Evolutionary conservation across 2,329 filamentous ascomycete species (phyloP).

Genomic region (Chrysosporium keratinophilum): DNA sequence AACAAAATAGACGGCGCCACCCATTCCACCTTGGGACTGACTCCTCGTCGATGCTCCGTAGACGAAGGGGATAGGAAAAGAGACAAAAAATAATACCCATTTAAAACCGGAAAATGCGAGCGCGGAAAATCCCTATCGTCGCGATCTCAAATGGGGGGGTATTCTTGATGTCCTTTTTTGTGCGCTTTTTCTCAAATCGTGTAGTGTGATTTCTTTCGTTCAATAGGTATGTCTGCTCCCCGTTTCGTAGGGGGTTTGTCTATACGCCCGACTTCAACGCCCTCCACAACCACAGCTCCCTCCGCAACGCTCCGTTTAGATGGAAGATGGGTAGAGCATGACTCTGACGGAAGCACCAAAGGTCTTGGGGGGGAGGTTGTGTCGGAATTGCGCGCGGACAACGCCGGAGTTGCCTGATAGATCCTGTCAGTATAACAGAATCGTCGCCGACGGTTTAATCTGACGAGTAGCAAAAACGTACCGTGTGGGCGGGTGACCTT

Average conservation of each 20-base stretch:
- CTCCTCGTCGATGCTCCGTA: constrained; percentile 2
- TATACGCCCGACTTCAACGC: neutral
- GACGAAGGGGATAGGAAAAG: constrained; percentile 1
- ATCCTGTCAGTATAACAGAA: constrained; percentile 3
- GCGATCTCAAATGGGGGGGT: neutral
- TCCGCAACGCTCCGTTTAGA: constrained; percentile 51
- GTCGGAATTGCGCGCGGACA: constrained; percentile 93
- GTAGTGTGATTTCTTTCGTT: neutral
- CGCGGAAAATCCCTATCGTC: constrained; percentile 1
- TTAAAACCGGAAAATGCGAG: constrained; percentile 9
- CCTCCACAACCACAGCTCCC: neutral
- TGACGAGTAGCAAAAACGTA: constrained; percentile 38
- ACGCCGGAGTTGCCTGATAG: constrained; percentile 83
- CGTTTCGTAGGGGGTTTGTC: neutral
- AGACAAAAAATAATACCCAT: constrained; percentile 3
- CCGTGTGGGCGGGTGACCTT: constrained; percentile 94
- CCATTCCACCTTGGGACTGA: constrained; percentile 5
- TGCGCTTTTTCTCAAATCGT: constrained; percentile 2
- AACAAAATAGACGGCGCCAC: constrained; percentile 3
- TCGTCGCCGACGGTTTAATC: neutral
- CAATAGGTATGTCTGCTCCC: constrained; percentile 1
- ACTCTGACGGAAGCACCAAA: constrained; percentile 94
- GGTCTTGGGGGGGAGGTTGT: constrained; percentile 90
- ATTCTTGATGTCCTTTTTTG: neutral
- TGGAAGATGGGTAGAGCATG: constrained; percentile 96